Conservation (phyloP, 352 stramenopile genomes). For the Pythium volutum region DNA sequence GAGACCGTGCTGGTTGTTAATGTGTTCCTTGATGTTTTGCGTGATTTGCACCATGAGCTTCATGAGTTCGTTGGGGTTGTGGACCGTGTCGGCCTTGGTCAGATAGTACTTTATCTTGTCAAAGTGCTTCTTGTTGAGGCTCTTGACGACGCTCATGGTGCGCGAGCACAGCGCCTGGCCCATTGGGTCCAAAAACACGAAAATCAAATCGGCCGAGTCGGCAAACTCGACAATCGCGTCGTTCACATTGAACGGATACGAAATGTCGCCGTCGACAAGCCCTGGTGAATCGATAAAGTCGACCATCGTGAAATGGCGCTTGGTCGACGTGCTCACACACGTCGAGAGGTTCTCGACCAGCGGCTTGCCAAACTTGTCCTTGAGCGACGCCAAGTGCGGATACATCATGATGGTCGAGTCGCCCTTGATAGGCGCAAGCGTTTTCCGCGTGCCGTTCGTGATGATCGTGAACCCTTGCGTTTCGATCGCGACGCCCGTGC, state of each 20-base stretch:
- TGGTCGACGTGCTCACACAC: slow-evolving; percentile 53
- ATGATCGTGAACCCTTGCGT: slow-evolving; percentile 68
- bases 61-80: slow-evolving; percentile 60
- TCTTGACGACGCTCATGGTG: slow-evolving; percentile 69
- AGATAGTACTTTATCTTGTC: slow-evolving; percentile 66
- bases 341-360: slow-evolving; percentile 61
- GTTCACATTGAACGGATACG: slow-evolving; percentile 70
- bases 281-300: slow-evolving; percentile 75
- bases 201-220: slow-evolving; percentile 53
- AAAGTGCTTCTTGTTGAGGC: slow-evolving; percentile 47
- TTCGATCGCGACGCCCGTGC: slow-evolving; percentile 63
- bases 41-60: slow-evolving; percentile 69
- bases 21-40: slow-evolving; percentile 61
- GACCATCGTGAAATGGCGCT: slow-evolving; percentile 49
- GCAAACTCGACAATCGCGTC: slow-evolving; percentile 55
- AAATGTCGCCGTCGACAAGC: slow-evolving; percentile 63
- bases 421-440: slow-evolving; percentile 56
- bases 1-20: slow-evolving; percentile 63
- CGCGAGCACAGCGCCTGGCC: slow-evolving; percentile 61
- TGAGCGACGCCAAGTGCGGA: slow-evolving; percentile 46
- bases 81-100: slow-evolving; percentile 63
- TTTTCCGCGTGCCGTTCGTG: slow-evolving; percentile 53
- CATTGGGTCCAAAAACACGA: slow-evolving; percentile 69
- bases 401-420: slow-evolving; percentile 62
- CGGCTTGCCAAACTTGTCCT: slow-evolving; percentile 53